phyloP scores from a whole-genome alignment of 148 eudicot genomes.

The Camellia japonica region DNA sequence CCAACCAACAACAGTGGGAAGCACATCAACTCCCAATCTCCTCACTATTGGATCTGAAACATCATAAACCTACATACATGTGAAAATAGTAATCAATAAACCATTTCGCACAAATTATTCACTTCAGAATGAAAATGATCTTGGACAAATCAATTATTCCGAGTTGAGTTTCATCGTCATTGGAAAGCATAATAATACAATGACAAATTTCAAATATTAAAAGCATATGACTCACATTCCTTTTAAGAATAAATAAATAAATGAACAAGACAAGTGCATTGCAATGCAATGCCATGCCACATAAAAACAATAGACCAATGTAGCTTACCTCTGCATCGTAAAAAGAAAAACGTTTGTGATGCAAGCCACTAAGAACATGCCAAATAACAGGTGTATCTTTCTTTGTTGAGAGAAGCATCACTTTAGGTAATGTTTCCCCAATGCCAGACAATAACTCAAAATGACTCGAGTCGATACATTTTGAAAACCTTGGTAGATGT shows the following conservation, averaged over 20 bases:
- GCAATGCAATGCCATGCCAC: neutral
- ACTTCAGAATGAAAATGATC: neutral
- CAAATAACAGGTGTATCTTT: slow-evolving; percentile 89
- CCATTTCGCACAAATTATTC: neutral
- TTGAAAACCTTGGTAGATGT: slow-evolving; percentile 75
- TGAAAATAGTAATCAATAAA: neutral
- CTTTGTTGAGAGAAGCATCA: slow-evolving; percentile 83
- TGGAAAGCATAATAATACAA: neutral
- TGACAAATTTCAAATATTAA: neutral
- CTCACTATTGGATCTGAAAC: slow-evolving; percentile 57
- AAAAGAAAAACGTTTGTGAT: slow-evolving; percentile 57
- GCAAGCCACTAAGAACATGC: slow-evolving; percentile 87
- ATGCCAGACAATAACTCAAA: slow-evolving; percentile 38
- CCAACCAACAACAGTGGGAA: slow-evolving; percentile 96
- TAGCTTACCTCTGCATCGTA: slow-evolving; percentile 76
- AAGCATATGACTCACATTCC: neutral
- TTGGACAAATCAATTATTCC: slow-evolving; percentile 1
- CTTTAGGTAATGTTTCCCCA: slow-evolving; percentile 59
- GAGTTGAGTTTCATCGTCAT: neutral
- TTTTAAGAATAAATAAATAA: neutral
- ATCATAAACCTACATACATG: slow-evolving; percentile 55
- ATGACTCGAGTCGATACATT: slow-evolving; percentile 45
- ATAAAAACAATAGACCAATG: neutral
- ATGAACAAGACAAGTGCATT: neutral
- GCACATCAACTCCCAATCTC: slow-evolving; percentile 59